Evolutionary conservation across 306 rosid species (phyloP).

Genomic region (Bauhinia variegata): DNA sequence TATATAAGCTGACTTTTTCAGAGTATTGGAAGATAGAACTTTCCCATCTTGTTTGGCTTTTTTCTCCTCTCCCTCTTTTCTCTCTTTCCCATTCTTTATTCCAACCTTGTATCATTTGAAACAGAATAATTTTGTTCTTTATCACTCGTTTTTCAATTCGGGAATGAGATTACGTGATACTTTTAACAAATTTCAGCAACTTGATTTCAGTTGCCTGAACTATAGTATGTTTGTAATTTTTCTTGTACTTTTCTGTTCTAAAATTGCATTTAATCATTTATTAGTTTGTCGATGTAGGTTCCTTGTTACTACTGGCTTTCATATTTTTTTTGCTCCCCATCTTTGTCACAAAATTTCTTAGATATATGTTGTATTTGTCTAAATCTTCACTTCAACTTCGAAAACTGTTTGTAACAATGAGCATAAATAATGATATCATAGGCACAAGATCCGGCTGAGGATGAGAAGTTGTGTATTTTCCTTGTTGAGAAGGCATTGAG

Average conservation of each 20-base stretch:
- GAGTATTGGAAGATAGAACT: background rate
- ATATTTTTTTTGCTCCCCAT: too few relatives aligned
- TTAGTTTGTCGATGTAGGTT: slow-evolving; percentile 3
- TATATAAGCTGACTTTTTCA: background rate
- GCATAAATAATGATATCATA: slow-evolving; percentile 39
- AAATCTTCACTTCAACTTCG: background rate
- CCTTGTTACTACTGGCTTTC: too few relatives aligned
- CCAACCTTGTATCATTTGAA: slow-evolving; percentile 25
- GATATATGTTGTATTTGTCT: background rate
- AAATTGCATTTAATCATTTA: background rate
- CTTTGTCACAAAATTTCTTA: too few relatives aligned
- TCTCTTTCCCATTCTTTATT: slow-evolving; percentile 10
- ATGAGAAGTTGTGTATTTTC: slow-evolving; percentile 79
- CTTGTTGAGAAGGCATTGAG: slow-evolving; percentile 80
- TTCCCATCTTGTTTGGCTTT: background rate
- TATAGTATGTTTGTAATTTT: slow-evolving; percentile 10
- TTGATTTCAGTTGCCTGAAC: slow-evolving; percentile 20
- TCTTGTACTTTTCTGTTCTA: slow-evolving; percentile 2
- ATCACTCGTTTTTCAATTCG: slow-evolving; percentile 17
- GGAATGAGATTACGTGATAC: slow-evolving; percentile 22
- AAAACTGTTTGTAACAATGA: slow-evolving; percentile 30
- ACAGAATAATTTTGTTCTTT: background rate
- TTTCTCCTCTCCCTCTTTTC: background rate
- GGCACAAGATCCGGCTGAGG: slow-evolving; percentile 66
- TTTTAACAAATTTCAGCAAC: slow-evolving; percentile 13